Evolutionary conservation across 23 red algal genomes (phyloP), one percentile per base, ranked within the genome.

Genomic region (Agarophyton chilense): DNA sequence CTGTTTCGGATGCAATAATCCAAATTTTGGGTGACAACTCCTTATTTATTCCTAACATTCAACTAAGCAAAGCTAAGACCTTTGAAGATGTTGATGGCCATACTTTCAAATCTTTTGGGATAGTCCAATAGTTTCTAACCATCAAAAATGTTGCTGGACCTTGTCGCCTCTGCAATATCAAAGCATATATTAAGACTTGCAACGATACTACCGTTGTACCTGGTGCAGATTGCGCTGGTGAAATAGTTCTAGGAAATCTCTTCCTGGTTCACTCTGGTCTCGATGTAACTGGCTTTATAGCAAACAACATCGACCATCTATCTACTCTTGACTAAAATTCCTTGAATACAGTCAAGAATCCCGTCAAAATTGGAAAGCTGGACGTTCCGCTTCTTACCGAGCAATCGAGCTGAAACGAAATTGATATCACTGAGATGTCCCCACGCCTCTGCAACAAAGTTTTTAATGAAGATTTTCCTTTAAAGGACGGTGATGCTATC

Each of bases 151-250:
- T 74, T 9, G 62, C 66, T 74, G 82, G 82, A 31, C 61, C 82
- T n/a, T 87, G 82, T 36, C 40, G 82, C 16, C 82, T 87, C 38
- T 60, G 82, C 1, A 87, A 87, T 42, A 87, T 87, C 61, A 72
- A 11, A 4, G 82, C 28, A 4, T 17, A 83, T 10, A 81, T 81
- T 12, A 9, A 57, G 10, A 10, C 77, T 10, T 11, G 54, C 77
- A 31, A 81, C 36, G 44, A 47, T 47, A 9, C 44, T 6, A 9
- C 6, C 12, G 44, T 47, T 12, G 7, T 6, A 47, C 44, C 44
- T 47, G 44, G 44, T 9, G 12, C 6, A 9, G 44, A 47, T 12
- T 47, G 44, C 12, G 44, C 44, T 12, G 44, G 44, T 47, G 44
- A 47, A 47, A 47, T 47, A 47, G 12, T 47, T 47, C 44, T 47